Base-by-base conservation (phyloP, 306 rosid species). In the Castanopsis chinensis region DNA sequence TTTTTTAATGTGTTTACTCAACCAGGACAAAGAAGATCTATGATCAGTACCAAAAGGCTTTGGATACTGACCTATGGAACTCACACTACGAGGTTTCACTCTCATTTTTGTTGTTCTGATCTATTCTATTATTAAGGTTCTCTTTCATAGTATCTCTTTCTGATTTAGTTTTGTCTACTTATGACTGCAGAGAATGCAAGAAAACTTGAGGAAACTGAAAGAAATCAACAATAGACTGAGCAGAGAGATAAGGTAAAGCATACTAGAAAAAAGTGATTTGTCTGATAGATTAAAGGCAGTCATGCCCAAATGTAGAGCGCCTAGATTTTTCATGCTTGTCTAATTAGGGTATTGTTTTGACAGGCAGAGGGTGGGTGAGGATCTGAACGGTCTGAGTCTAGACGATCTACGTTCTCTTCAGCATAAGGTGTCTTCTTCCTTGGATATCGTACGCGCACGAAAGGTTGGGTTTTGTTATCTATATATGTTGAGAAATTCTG, bases 321-420 rank as follows among this genome's bases (percentile, higher is more conserved):
- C 49, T 35, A 19, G 25, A 28, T 68, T 68, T 67, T 68, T 35
- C 28, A 35, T 68, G 25, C 10, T 28, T 67, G 9, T 25, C 52
- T 68, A 68, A 68, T 35, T 68, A 28, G 25, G 72, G 49, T 68
- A 19, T 59, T 74, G 58, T 13, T 82, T 76, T 18, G 60, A 78
- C 83, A 93, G 97, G 90, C 89, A 89, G 76, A 91, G 97, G 86
- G 43, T 87, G 59, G 97, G 97, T 54, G 83, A 86, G 61, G 97
- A 93, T 77, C 64, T 87, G 78, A 79, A 72, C 12, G 87, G 80
- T 57, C 76, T 90, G 76, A 85, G 75, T 83, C 75, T 71, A n/a
- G 80, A 74, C 23, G 91, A 93, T 71, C 87, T 93, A 10, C 76
- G 56, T 7, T 76, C 28, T 82, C 95, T 93, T 78, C 97, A 91